Base-by-base conservation (phyloP, 2,329 filamentous ascomycete genomes). In the Exserohilum rostratum region DNA sequence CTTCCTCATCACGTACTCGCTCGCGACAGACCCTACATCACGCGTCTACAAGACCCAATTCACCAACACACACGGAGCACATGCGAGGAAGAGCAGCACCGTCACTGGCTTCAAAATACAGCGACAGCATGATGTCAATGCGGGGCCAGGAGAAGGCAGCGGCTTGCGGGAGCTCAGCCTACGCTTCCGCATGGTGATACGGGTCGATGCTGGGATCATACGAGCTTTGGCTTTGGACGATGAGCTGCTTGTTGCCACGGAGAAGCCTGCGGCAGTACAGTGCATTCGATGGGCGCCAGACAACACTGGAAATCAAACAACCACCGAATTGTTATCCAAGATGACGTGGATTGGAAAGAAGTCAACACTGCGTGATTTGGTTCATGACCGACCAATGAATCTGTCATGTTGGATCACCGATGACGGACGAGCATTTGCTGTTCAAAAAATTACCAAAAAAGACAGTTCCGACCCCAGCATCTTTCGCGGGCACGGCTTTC, bases 121-220 rank as follows among this genome's bases (percentile, higher is more conserved):
- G 49, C 66, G 70, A 5, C 68, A 70, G 27, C 71, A 71, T 42
- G 74, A 77, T 37, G 65, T 66, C n/a, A 76, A 77, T 50, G 71
- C 69, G 75, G 90, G 90, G 0, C 86, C 90, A 1, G 93, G 93
- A 30, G 95, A 97, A 73, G 90, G 90, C 9, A 84, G 84, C 44
- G 91, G 91, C 3, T 87, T 96, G 46, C 85, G 87, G 48, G 95
- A 99, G 76, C 86, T 96, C 51, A 96, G 89, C 66, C 83, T 99
- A 44, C 89, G 91, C 10, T 99, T 99, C 76, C 86, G 93, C 53
- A 96, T 97, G 90, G 93, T 96, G 12, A 98, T 99, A 70, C 96
- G 96, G 72, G 91, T 99, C 15, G 95, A 99, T 76, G 95, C 95
- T 2, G 95, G 95, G 2, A 97, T 99, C 65, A 87, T 88, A 64